Conservation (phyloP, 1,284 basidiomycete species). For the Leccinum variabile region DNA sequence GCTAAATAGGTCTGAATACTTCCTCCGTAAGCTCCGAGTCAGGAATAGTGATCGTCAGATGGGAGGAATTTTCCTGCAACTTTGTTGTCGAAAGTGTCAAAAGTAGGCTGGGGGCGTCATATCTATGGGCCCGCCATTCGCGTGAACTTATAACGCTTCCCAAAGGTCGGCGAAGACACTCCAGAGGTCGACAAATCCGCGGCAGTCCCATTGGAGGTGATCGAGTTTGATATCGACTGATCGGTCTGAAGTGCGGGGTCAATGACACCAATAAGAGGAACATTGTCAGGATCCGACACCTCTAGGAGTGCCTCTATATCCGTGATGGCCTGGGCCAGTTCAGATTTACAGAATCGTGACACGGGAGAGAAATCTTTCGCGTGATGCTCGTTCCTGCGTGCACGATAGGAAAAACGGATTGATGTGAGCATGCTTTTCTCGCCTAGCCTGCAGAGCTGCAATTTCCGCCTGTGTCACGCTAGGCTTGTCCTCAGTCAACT, state of each 20-base stretch:
- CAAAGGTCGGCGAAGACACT: conserved; percentile 4
- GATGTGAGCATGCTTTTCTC: conserved; percentile 60
- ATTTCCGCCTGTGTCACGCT: conserved; percentile 49
- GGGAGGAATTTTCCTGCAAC: conserved; percentile 39
- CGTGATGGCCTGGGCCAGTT: conserved; percentile 61
- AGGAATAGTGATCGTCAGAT: conserved; percentile 47
- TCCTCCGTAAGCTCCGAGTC: conserved; percentile 57
- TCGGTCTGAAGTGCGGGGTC: conserved; percentile 27
- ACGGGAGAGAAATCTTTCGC: conserved; percentile 75
- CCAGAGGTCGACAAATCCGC: conserved; percentile 13
- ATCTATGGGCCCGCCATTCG: conserved; percentile 10
- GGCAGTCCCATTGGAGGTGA: conserved; percentile 14
- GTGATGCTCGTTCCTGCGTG: conserved; percentile 65
- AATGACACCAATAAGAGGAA: conserved; percentile 22
- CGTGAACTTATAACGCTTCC: conserved; percentile 14
- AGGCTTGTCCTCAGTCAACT: conserved; percentile 55
- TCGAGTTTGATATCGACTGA: conserved; percentile 8
- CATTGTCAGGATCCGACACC: conserved; percentile 32
- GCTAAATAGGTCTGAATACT: conserved; percentile 72
- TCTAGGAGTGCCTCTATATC: conserved; percentile 63
- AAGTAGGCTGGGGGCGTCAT: conserved; percentile 15
- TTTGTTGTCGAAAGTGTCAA: conserved; percentile 21
- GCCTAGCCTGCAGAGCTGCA: conserved; percentile 46
- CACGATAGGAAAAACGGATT: conserved; percentile 77
- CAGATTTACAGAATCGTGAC: conserved; percentile 68